A percentile compares a stretch with the other conserved stretches of the same genome.
These are phyloP conservation scores for Neophaeococcomyces mojaviensis DNA, from an alignment of 2,329 filamentous ascomycete species.

Conservation along the genomic window DNA sequence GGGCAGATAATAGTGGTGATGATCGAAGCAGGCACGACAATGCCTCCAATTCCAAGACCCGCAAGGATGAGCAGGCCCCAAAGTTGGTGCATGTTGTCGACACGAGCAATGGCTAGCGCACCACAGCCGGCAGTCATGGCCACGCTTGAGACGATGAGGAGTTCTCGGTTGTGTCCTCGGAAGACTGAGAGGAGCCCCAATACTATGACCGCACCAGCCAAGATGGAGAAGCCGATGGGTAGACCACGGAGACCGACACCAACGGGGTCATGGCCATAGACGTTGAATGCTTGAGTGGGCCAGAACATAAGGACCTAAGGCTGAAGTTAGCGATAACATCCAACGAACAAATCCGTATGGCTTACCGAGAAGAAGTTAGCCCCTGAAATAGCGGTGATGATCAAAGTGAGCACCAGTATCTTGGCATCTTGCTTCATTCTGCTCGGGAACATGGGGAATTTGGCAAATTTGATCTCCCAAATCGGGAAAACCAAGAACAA, in stretches of 20 bases:
- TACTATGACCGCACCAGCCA: constrained; percentile 53
- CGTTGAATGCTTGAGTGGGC: constrained; percentile 56
- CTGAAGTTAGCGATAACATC: too few species aligned
- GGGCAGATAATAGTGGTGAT: constrained; percentile 64
- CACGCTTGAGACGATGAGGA: constrained; percentile 52
- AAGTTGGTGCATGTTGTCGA: constrained; percentile 46
- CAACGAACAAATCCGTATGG: too few species aligned
- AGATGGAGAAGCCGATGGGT: constrained; percentile 57
- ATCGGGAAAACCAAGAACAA: constrained; percentile 33
- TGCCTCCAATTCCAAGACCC: constrained; percentile 58
- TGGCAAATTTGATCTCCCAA: constrained; percentile 40
- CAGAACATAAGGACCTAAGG: constrained; percentile 44
- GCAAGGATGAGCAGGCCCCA: constrained; percentile 55
- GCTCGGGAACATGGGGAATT: constrained; percentile 39
- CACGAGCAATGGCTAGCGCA: constrained; percentile 43
- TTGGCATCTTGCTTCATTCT: constrained; percentile 41
- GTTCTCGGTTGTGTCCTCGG: constrained; percentile 48
- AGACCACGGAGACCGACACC: constrained; percentile 57
- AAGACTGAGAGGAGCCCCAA: constrained; percentile 51
- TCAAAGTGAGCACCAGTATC: constrained; percentile 45
- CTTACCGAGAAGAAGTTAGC: constrained; percentile 47
- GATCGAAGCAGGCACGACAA: constrained; percentile 60
- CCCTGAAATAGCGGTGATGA: constrained; percentile 54
- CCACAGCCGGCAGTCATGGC: constrained; percentile 56
- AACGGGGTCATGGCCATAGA: constrained; percentile 58